Conservation (phyloP, 2,329 filamentous ascomycete genomes). For the Claviceps purpurea region DNA sequence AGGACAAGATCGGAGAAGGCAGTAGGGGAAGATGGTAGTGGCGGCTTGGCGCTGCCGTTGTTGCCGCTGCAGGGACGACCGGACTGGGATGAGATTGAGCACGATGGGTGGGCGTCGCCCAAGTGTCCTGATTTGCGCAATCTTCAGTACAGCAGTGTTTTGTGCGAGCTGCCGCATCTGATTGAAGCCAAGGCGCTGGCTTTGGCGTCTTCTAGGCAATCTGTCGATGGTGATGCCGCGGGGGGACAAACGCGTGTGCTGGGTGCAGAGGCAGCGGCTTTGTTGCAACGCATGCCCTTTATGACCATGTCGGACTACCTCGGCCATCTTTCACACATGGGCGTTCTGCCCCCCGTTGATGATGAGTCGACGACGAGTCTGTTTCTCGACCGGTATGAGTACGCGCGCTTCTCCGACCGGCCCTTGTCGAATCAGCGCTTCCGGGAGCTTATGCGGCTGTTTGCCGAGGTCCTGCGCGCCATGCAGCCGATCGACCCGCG, state of each 20-base stretch:
- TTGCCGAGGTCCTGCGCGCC: conserved; percentile 63
- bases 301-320: conserved; percentile 76
- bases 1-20: conserved; percentile 20
- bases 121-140: conserved; percentile 59
- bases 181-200: conserved; percentile 91
- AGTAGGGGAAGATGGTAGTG: not conserved
- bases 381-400: conserved; percentile 71
- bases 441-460: conserved; percentile 66
- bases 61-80: conserved; percentile 36
- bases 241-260: conserved; percentile 22
- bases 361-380: conserved; percentile 29
- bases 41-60: conserved; percentile 27
- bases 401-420: conserved; percentile 64
- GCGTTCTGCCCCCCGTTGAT: conserved; percentile 37
- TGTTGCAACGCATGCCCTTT: conserved; percentile 55
- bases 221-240: no score
- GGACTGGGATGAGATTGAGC: conserved; percentile 72
- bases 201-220: conserved; percentile 46
- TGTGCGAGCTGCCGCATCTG: conserved; percentile 74
- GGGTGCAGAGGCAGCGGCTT: conserved; percentile 52
- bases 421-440: conserved; percentile 61
- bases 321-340: conserved; percentile 51
- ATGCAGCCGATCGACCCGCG: conserved; percentile 54
- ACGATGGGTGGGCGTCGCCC: conserved; percentile 81
- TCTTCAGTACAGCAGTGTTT: conserved; percentile 70